Conservation (phyloP, 2,329 filamentous ascomycete genomes). For the Sporothrix brasiliensis region DNA sequence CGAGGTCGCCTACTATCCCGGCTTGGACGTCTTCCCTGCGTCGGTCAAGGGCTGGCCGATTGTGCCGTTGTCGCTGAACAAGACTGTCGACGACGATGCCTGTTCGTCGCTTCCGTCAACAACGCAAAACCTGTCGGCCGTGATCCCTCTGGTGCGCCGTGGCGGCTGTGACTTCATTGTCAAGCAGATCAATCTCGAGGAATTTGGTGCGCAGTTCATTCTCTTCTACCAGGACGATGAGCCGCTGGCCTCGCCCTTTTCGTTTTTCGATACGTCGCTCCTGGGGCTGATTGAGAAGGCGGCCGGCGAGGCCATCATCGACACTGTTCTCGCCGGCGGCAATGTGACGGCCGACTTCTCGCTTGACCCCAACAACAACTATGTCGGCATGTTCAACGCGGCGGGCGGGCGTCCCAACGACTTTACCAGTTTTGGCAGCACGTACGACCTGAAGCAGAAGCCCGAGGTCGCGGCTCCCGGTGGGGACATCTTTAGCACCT, state of each 20-base stretch:
- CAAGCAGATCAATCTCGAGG: constrained; percentile 42
- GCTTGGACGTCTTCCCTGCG: constrained; percentile 30
- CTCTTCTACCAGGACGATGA: constrained; percentile 43
- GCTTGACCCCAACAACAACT: constrained; percentile 18
- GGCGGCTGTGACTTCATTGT: constrained; percentile 38
- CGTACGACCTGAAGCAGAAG: constrained; percentile 49
- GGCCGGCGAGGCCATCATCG: constrained; percentile 42
- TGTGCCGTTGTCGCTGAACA: constrained; percentile 38
- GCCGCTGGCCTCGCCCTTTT: constrained; percentile 27
- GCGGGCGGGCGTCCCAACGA: constrained; percentile 46
- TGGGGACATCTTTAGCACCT: constrained; percentile 52
- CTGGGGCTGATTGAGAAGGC: constrained; percentile 24
- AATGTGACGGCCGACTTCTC: constrained; percentile 41
- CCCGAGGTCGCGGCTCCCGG: constrained; percentile 51
- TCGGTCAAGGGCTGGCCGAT: constrained; percentile 38
- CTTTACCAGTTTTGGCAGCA: constrained; percentile 50
- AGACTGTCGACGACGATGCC: constrained; percentile 41
- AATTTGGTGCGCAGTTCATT: constrained; percentile 41
- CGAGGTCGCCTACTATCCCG: constrained; percentile 34
- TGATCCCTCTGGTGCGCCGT: constrained; percentile 49
- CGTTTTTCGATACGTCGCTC: constrained; percentile 11
- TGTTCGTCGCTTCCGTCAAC: constrained; percentile 46
- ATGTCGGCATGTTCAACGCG: constrained; percentile 33
- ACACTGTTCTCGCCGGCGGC: constrained; percentile 40
- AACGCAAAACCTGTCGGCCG: constrained; percentile 46